phyloP scores from a whole-genome alignment of 1,284 basidiomycete genomes.

The Inonotus hispidus region DNA sequence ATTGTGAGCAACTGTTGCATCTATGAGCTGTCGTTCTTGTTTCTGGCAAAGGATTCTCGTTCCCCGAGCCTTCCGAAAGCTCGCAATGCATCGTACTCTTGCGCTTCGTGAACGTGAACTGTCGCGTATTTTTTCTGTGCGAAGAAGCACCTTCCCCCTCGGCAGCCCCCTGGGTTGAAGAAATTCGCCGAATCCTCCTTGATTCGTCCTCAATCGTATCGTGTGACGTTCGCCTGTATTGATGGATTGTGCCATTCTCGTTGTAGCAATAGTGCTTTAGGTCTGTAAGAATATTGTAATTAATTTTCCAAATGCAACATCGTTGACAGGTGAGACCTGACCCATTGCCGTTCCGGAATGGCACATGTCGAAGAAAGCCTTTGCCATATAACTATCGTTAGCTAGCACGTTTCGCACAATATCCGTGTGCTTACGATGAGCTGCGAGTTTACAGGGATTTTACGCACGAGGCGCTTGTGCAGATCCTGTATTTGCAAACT shows the following conservation, averaged over 20 bases:
- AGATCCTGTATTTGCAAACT: slow-evolving; percentile 1
- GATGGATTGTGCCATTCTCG: background rate
- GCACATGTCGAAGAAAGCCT: slow-evolving; percentile 16
- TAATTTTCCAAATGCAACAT: background rate
- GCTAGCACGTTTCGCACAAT: background rate
- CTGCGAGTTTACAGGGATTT: slow-evolving; percentile 3
- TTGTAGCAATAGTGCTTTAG: slow-evolving; percentile 7
- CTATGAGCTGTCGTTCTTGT: background rate
- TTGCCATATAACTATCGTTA: background rate
- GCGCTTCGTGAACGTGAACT: background rate
- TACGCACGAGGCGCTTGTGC: slow-evolving; percentile 9
- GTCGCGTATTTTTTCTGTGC: background rate
- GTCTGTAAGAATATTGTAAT: background rate
- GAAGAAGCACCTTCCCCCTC: background rate
- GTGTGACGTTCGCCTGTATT: background rate
- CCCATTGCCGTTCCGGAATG: slow-evolving; percentile 15
- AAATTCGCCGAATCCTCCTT: background rate
- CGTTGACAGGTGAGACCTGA: background rate
- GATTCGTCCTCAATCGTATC: background rate
- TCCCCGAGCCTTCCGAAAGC: background rate
- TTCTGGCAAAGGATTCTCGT: background rate
- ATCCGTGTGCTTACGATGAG: background rate
- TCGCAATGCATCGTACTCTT: background rate
- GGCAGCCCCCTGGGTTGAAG: background rate
- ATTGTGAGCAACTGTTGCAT: background rate